phyloP scores from a whole-genome alignment of 805 yeast species.

The Kuraishia hungarica region DNA sequence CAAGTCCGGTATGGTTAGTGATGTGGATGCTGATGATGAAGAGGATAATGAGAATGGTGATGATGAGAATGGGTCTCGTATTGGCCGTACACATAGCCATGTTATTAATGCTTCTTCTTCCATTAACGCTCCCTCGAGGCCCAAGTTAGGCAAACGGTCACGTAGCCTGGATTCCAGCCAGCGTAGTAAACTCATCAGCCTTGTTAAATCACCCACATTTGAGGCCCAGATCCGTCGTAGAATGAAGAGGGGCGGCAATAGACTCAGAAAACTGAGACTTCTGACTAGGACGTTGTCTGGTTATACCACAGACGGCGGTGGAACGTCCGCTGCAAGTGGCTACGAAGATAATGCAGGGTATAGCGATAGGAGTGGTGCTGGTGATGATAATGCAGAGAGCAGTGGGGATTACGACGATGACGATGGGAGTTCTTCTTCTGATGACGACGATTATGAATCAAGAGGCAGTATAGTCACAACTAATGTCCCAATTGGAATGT shows the following conservation, averaged over 20 bases:
- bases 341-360: background rate
- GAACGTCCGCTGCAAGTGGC: background rate
- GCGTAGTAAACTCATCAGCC: constrained; percentile 6
- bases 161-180: constrained; percentile 32
- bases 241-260: background rate
- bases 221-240: constrained; percentile 27
- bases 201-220: constrained; percentile 38
- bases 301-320: background rate
- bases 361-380: background rate
- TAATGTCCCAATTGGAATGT: constrained; percentile 21
- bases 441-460: constrained; percentile 24
- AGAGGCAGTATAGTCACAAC: constrained; percentile 14
- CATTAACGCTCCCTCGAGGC: background rate
- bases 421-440: too few relatives aligned
- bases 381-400: background rate
- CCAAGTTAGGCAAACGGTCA: constrained; percentile 33
- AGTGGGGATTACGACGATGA: constrained; percentile 1
- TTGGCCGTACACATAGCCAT: constrained; percentile 16
- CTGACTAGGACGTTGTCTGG: background rate
- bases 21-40: constrained; percentile 7
- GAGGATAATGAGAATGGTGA: constrained; percentile 9
- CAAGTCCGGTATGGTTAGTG: constrained; percentile 6
- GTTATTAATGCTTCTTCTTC: background rate
- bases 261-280: background rate
- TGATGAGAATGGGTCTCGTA: constrained; percentile 1